Conservation (phyloP, 2,329 filamentous ascomycete species). For the Fusarium pseudocircinatum region DNA sequence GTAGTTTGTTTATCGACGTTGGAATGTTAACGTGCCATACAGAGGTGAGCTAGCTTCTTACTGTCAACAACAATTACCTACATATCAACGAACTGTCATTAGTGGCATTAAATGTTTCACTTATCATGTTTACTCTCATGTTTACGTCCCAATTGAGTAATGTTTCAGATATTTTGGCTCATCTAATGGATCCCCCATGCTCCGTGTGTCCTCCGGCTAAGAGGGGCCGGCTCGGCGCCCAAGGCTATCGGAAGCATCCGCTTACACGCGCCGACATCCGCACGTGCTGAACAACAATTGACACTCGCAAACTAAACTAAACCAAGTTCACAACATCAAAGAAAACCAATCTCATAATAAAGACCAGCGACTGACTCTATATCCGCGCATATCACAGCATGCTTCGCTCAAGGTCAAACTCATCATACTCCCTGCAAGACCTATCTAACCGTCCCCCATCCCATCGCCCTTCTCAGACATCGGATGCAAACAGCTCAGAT, state of each 20-base stretch:
- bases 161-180: constrained; percentile 1
- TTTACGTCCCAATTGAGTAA: not conserved
- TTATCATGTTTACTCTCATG: not conserved
- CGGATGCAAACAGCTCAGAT: not conserved
- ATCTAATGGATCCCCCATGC: not conserved
- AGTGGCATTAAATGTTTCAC: not conserved
- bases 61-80: not conserved
- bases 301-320: not conserved
- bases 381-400: constrained; percentile 12
- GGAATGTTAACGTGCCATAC: not conserved
- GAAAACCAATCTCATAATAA: too few species aligned
- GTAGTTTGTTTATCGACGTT: not conserved
- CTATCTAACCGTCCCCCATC: constrained; percentile 1
- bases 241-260: constrained; percentile 10
- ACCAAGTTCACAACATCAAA: not conserved
- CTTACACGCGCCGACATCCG: constrained; percentile 25
- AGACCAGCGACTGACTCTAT: too few species aligned
- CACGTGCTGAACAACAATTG: constrained; percentile 1
- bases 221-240: constrained; percentile 28
- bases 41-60: not conserved
- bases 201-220: constrained; percentile 11
- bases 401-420: constrained; percentile 26
- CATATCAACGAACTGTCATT: not conserved
- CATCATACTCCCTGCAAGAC: constrained; percentile 38
- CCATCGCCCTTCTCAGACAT: not conserved